Percentiles rank a stretch among this genome's conserved stretches.
Evolutionary conservation across 768 basidiomycete species (phyloP).

Genomic region (Daedaleopsis nitida): DNA sequence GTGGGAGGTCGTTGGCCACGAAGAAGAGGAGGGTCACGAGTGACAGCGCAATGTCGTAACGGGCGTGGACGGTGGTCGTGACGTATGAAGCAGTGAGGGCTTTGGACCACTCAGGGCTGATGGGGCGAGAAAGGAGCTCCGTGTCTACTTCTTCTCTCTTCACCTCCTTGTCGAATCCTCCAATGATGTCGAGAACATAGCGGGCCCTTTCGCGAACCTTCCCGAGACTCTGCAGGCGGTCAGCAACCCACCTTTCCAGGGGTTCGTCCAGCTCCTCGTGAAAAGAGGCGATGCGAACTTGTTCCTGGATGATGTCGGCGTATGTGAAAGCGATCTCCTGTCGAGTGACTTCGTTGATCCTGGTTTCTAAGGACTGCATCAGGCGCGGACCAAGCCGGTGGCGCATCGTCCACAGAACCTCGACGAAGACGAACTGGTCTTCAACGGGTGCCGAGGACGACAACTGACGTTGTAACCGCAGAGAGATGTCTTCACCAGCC

Average conservation of each 20-base stretch:
- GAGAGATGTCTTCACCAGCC: conserved; percentile 66
- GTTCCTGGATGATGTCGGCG: conserved; percentile 72
- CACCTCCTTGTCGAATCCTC: conserved; percentile 66
- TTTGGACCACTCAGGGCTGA: conserved; percentile 61
- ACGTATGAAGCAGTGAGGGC: conserved; percentile 66
- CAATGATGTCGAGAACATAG: conserved; percentile 67
- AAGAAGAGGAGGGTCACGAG: conserved; percentile 72
- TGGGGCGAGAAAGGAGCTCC: conserved; percentile 46
- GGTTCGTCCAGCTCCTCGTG: conserved; percentile 61
- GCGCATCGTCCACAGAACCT: conserved; percentile 64
- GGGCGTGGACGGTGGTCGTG: conserved; percentile 61
- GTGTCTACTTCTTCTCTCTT: conserved; percentile 79
- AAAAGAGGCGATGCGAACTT: conserved; percentile 55
- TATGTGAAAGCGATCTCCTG: conserved; percentile 82
- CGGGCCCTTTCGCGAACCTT: conserved; percentile 59
- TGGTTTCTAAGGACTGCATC: conserved; percentile 57
- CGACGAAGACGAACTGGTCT: conserved; percentile 56
- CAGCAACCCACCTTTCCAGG: conserved; percentile 59
- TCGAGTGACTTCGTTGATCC: conserved; percentile 63
- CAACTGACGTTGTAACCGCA: conserved; percentile 56
- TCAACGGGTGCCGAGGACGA: conserved; percentile 47
- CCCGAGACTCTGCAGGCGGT: conserved; percentile 57
- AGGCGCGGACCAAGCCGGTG: conserved; percentile 59
- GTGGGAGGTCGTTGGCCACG: conserved; percentile 59
- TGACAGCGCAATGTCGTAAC: conserved; percentile 74